A percentile compares a stretch with the other conserved stretches of the same genome.
These are phyloP conservation scores for Macrocystidia cucumis DNA, from an alignment of 1,284 basidiomycete genomes.

Conservation along the genomic window DNA sequence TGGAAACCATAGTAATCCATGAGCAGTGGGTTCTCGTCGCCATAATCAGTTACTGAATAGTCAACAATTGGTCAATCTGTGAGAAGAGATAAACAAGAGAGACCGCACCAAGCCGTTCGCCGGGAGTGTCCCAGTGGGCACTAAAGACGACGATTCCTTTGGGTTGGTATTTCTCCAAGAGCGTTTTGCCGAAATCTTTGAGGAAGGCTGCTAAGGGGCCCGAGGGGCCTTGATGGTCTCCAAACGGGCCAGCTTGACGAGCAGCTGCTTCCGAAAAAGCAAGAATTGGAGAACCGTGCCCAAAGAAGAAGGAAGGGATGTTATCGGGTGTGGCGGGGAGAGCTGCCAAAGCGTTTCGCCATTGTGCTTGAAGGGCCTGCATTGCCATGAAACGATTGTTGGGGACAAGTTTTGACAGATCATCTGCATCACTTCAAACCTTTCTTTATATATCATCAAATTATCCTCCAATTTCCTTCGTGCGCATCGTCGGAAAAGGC, in stretches of 20 bases:
- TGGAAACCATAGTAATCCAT: conserved; percentile 71
- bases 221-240: conserved; percentile 35
- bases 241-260: conserved; percentile 15
- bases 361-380: too few species aligned
- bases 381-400: too few species aligned
- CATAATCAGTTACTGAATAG: conserved; percentile 64
- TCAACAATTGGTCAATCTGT: too few species aligned
- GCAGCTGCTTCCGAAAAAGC: conserved; percentile 24
- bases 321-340: conserved; percentile 53
- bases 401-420: too few species aligned
- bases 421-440: too few species aligned
- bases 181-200: conserved; percentile 55
- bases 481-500: too few species aligned
- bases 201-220: conserved; percentile 58
- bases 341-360: conserved; percentile 47
- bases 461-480: too few species aligned
- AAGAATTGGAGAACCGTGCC: conserved; percentile 58
- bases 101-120: conserved; percentile 44
- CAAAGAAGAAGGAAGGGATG: conserved; percentile 73
- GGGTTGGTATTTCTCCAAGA: conserved; percentile 66
- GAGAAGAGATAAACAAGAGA: too few species aligned
- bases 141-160: conserved; percentile 74
- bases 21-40: conserved; percentile 62
- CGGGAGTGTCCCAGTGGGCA: conserved; percentile 69
- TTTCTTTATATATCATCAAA: too few species aligned